These are phyloP conservation scores for Neonectria faginata DNA, from an alignment of 2,329 filamentous ascomycete genomes.

Conservation along the genomic window DNA sequence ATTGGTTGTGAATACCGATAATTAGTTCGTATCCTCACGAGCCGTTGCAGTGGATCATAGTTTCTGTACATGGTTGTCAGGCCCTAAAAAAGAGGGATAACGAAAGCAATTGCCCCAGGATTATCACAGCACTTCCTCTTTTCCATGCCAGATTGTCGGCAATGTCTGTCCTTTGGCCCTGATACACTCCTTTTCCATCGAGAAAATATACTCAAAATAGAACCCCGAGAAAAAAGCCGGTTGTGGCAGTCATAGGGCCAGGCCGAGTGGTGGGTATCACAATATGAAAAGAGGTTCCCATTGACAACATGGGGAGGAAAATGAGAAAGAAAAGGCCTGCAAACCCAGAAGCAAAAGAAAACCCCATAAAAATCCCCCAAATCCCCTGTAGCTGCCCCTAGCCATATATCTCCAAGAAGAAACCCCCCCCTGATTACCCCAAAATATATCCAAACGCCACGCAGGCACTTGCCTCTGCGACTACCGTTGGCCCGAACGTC, in stretches of 20 bases:
- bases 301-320: slow-evolving; percentile 6
- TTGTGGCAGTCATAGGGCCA: slow-evolving; percentile 24
- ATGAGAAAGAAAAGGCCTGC: slow-evolving; percentile 2
- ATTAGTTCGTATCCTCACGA: not conserved
- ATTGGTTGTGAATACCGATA: not conserved
- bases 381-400: slow-evolving; percentile 25
- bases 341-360: not conserved
- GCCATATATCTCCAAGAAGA: slow-evolving; percentile 25
- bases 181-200: not conserved
- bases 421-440: slow-evolving; percentile 3
- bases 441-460: slow-evolving; percentile 35
- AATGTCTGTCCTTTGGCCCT: not conserved
- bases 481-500: slow-evolving; percentile 37
- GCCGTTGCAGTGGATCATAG: not conserved
- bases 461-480: slow-evolving; percentile 8
- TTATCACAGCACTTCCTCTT: not conserved
- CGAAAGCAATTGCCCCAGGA: not conserved
- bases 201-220: slow-evolving; percentile 8
- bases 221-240: not conserved
- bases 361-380: not conserved
- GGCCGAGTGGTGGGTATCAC: slow-evolving; percentile 36
- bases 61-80: not conserved
- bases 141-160: not conserved
- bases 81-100: not conserved
- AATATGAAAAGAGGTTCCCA: slow-evolving; percentile 13